Percentiles rank a stretch among this genome's conserved stretches.
phyloP scores from a whole-genome alignment of 1,284 basidiomycete species.

The Rhodotorula sp. region DNA sequence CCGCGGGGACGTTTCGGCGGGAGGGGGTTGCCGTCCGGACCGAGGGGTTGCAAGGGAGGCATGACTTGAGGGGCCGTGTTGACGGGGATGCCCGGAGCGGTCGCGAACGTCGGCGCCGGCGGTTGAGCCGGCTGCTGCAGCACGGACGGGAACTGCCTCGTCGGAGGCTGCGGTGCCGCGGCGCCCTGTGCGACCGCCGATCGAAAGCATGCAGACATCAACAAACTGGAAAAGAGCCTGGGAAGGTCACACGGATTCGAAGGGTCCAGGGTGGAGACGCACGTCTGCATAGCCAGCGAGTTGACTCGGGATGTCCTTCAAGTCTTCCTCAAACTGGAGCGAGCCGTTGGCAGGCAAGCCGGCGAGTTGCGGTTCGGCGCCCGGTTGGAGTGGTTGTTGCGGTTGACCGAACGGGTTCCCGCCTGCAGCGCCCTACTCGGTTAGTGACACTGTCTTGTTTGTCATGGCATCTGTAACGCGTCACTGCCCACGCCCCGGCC shows the following conservation, averaged over 20 bases:
- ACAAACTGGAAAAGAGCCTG: neutral
- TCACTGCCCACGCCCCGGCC: too few relatives aligned
- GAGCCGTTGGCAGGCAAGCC: neutral
- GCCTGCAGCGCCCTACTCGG: too few relatives aligned
- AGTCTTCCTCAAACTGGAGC: conserved; percentile 31
- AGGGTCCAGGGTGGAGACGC: neutral
- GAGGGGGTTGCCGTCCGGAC: conserved; percentile 5
- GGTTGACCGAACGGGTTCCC: neutral
- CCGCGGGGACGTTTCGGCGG: conserved; percentile 37
- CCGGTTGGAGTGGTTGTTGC: neutral
- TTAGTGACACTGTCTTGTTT: too few relatives aligned
- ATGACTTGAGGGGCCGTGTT: conserved; percentile 22
- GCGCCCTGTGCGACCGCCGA: neutral
- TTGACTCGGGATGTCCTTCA: conserved; percentile 27
- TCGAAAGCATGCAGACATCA: too few relatives aligned
- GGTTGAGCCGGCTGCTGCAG: conserved; percentile 1
- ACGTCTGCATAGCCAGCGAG: conserved; percentile 6
- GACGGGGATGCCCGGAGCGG: conserved; percentile 18
- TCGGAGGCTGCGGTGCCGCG: conserved; percentile 1
- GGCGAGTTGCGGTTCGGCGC: neutral
- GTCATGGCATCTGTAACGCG: too few relatives aligned
- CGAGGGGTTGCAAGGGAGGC: conserved; percentile 8
- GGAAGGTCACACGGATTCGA: neutral
- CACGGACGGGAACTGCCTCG: conserved; percentile 20
- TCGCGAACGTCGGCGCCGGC: conserved; percentile 5